Evolutionary conservation across 78 protist genomes (phyloP).

Genomic region (Trichosphaerium sp.): DNA sequence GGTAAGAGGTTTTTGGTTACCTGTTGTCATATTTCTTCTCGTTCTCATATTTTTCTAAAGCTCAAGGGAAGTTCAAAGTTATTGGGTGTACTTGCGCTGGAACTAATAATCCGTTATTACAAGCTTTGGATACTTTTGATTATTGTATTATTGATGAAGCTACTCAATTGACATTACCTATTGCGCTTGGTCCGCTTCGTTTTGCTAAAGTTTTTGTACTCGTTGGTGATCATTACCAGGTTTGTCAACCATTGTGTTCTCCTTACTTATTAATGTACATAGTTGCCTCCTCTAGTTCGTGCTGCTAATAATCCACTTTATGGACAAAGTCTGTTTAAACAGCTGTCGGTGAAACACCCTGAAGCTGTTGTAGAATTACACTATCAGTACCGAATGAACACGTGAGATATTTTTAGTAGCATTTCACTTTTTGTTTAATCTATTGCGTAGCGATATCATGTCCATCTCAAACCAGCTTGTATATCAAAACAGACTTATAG

Average conservation of each 20-base stretch:
- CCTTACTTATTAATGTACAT: not conserved
- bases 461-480: slow-evolving; percentile 29
- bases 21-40: not conserved
- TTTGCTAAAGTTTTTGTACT: slow-evolving; percentile 45
- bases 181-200: slow-evolving; percentile 51
- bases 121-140: slow-evolving; percentile 24
- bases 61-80: no score
- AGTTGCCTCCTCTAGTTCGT: slow-evolving; percentile 16
- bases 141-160: slow-evolving; percentile 81
- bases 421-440: no score
- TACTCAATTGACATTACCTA: slow-evolving; percentile 54
- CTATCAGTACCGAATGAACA: slow-evolving; percentile 73
- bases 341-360: slow-evolving; percentile 32
- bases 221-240: slow-evolving; percentile 81
- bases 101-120: slow-evolving; percentile 4
- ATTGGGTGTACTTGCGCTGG: slow-evolving; percentile 55
- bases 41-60: not conserved
- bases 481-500: slow-evolving; percentile 21
- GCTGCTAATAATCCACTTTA: slow-evolving; percentile 22
- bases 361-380: slow-evolving; percentile 10
- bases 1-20: no score
- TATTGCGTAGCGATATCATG: slow-evolving; percentile 42
- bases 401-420: no score
- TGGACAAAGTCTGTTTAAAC: slow-evolving; percentile 41
- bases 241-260: no score